Percentiles rank a stretch among this genome's conserved stretches.
phyloP scores from a whole-genome alignment of 352 stramenopile species.

The Phytophthora megakarya region DNA sequence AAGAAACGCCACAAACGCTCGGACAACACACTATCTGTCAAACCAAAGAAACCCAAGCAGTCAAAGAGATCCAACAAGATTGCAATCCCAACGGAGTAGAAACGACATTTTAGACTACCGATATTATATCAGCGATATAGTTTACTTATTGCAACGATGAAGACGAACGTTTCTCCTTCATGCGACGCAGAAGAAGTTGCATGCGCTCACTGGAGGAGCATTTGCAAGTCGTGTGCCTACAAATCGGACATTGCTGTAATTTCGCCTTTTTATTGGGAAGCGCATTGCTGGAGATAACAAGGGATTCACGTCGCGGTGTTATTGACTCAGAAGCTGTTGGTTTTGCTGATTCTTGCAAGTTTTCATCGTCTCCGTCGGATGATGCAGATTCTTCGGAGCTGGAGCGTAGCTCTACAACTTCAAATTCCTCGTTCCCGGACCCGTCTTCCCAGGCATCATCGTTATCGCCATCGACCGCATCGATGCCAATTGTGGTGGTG shows the following conservation, averaged over 20 bases:
- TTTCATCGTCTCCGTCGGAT: constrained; percentile 30
- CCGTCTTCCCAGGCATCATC: constrained; percentile 37
- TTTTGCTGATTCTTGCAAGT: neutral
- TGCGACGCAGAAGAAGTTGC: constrained; percentile 45
- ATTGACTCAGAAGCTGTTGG: neutral
- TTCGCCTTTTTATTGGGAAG: constrained; percentile 60
- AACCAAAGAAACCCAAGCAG: constrained; percentile 20
- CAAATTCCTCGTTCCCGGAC: constrained; percentile 61
- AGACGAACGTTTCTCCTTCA: constrained; percentile 45
- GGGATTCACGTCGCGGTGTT: neutral
- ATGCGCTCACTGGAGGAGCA: constrained; percentile 48
- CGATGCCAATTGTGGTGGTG: neutral
- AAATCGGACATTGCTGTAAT: constrained; percentile 39
- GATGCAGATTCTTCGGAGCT: constrained; percentile 53
- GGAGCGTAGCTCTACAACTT: constrained; percentile 70
- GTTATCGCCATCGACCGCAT: constrained; percentile 22
- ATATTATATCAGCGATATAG: constrained; percentile 3
- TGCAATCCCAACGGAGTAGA: constrained; percentile 22
- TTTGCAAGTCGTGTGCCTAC: constrained; percentile 37
- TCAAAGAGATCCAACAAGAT: constrained; percentile 14
- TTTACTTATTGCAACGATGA: constrained; percentile 32
- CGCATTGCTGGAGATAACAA: neutral
- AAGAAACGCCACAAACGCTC: constrained; percentile 21
- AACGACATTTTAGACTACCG: constrained; percentile 22
- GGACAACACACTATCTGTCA: neutral